Evolutionary conservation across 106 monocot genomes (phyloP).

Genomic region (Chionographis japonica): DNA sequence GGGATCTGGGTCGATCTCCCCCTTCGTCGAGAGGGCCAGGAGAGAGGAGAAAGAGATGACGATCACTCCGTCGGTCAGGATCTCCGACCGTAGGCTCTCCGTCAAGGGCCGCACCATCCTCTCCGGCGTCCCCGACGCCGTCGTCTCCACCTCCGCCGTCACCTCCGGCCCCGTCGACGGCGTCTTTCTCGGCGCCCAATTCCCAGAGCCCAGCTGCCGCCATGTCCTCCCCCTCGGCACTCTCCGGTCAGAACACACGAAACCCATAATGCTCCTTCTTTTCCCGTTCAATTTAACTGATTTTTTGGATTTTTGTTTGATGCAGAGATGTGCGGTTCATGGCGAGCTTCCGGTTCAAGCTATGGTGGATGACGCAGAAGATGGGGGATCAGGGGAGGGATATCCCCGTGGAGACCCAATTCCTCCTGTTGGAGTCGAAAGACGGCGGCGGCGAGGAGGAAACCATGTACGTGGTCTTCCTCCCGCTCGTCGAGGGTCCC

Average conservation of each 20-base stretch:
- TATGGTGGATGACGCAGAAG: constrained; percentile 78
- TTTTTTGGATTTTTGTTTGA: neutral
- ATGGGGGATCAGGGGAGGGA: constrained; percentile 53
- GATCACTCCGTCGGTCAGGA: constrained; percentile 39
- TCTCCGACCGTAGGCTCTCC: constrained; percentile 46
- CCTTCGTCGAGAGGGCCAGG: neutral
- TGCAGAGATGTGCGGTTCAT: constrained; percentile 48
- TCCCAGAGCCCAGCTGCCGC: constrained; percentile 32
- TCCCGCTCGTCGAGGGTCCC: constrained; percentile 68
- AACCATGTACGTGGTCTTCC: constrained; percentile 48
- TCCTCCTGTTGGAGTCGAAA: constrained; percentile 53
- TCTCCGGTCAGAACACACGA: constrained; percentile 28
- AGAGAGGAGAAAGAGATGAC: constrained; percentile 36
- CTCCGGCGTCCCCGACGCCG: constrained; percentile 51
- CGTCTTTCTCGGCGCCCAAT: constrained; percentile 60
- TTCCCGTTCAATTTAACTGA: no score
- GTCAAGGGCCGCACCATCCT: constrained; percentile 47
- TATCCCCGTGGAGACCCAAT: constrained; percentile 58
- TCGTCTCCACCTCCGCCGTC: constrained; percentile 35
- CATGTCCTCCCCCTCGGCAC: constrained; percentile 73
- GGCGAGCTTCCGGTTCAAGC: constrained; percentile 62
- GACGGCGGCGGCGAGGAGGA: constrained; percentile 7
- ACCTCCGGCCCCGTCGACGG: constrained; percentile 49
- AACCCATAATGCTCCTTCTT: neutral
- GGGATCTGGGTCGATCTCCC: constrained; percentile 9